Evolutionary conservation across 768 basidiomycete species (phyloP).

Genomic region (Crucibulum laeve): DNA sequence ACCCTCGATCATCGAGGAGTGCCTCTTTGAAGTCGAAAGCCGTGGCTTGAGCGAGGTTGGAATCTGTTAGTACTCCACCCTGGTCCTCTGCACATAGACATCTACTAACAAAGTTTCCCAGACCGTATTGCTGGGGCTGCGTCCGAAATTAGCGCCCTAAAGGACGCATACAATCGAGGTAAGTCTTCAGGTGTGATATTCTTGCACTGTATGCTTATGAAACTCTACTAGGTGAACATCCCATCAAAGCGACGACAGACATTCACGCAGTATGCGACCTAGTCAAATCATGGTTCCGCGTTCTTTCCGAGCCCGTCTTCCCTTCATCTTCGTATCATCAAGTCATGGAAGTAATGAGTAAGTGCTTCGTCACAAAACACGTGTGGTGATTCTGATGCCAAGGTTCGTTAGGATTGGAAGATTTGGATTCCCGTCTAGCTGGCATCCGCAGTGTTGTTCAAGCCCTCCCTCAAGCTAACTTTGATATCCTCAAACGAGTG

Average conservation of each 20-base stretch:
- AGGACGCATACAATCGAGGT: constrained; percentile 76
- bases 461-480: constrained; percentile 65
- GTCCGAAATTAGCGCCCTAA: constrained; percentile 63
- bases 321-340: constrained; percentile 63
- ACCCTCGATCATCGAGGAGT: constrained; percentile 62
- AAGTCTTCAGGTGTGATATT: constrained; percentile 2
- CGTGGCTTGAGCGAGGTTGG: constrained; percentile 80
- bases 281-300: constrained; percentile 83
- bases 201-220: not conserved
- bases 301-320: constrained; percentile 77
- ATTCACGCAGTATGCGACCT: constrained; percentile 82
- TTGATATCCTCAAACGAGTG: constrained; percentile 75
- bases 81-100: not conserved
- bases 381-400: constrained; percentile 1
- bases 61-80: constrained; percentile 54
- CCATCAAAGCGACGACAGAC: constrained; percentile 57
- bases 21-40: constrained; percentile 65
- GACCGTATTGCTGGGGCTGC: constrained; percentile 82
- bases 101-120: constrained; percentile 18
- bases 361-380: constrained; percentile 17
- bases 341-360: constrained; percentile 71
- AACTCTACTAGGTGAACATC: constrained; percentile 51
- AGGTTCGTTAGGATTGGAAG: constrained; percentile 52
- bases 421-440: constrained; percentile 60
- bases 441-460: constrained; percentile 68